These are phyloP conservation scores for Globisporangium polare DNA, from an alignment of 352 stramenopile genomes.

Conservation along the genomic window DNA sequence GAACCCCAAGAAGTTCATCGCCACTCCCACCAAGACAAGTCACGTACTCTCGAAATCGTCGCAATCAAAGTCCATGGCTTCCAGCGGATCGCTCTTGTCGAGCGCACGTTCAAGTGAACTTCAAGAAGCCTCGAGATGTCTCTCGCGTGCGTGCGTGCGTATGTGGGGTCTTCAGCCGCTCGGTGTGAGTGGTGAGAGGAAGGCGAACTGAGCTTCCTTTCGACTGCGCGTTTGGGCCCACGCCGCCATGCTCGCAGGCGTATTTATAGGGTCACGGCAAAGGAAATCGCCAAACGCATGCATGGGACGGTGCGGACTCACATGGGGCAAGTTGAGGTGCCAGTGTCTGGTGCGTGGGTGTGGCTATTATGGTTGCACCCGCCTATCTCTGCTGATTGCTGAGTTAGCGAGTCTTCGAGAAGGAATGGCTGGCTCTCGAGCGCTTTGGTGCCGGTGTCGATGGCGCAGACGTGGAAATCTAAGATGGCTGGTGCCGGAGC, in stretches of 20 bases:
- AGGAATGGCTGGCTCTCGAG: neutral
- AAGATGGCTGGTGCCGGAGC: neutral
- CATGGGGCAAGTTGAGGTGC: neutral
- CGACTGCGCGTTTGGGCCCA: neutral
- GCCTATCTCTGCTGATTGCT: neutral
- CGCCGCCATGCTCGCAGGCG: neutral
- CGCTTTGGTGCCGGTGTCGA: too few relatives aligned
- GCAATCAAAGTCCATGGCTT: constrained; percentile 39
- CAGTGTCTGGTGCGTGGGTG: neutral
- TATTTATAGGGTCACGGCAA: constrained; percentile 1
- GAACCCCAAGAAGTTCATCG: neutral
- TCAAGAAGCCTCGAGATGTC: neutral
- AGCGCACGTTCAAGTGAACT: neutral
- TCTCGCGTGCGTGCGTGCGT: neutral
- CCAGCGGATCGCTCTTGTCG: neutral
- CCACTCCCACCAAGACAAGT: neutral
- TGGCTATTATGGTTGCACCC: neutral
- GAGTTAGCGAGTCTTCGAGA: neutral
- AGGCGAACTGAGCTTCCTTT: neutral
- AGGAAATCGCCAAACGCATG: neutral
- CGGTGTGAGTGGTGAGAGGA: neutral
- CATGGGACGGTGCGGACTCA: neutral
- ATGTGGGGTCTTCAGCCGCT: neutral
- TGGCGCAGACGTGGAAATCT: neutral
- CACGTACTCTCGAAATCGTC: constrained; percentile 70